A percentile compares a stretch with the other conserved stretches of the same genome.
These are phyloP conservation scores for Hylodesmum podocarpum DNA, from an alignment of 306 rosid species.

Conservation along the genomic window DNA sequence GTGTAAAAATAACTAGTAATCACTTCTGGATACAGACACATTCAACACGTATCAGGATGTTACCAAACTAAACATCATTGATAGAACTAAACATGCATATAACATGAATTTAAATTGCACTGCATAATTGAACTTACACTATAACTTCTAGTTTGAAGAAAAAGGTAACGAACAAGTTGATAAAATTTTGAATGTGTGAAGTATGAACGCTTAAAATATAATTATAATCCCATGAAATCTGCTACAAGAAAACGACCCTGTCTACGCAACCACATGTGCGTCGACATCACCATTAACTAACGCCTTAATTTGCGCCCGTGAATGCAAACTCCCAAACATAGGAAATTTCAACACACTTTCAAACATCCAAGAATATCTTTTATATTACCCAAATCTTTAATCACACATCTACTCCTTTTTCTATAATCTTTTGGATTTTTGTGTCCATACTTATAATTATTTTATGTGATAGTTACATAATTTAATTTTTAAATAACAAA, in stretches of 20 bases:
- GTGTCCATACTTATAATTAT: too few relatives aligned
- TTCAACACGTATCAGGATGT: not conserved
- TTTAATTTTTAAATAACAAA: too few relatives aligned
- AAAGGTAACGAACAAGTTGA: not conserved
- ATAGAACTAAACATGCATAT: not conserved
- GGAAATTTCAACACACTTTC: not conserved
- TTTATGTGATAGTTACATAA: too few relatives aligned
- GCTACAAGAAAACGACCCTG: constrained; percentile 24
- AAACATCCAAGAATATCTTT: not conserved
- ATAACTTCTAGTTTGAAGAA: not conserved
- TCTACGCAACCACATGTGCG: constrained; percentile 15
- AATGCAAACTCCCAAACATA: constrained; percentile 4
- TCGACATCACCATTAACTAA: constrained; percentile 13
- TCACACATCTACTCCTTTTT: too few relatives aligned
- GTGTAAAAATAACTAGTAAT: not conserved
- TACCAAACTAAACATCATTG: not conserved
- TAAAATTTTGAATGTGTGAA: not conserved
- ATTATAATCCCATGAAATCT: constrained; percentile 7
- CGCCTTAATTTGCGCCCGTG: constrained; percentile 17
- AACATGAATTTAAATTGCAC: not conserved
- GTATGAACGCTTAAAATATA: not conserved
- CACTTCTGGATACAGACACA: not conserved
- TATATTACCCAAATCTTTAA: too few relatives aligned
- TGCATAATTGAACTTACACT: too few relatives aligned
- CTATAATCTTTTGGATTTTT: too few relatives aligned